phyloP scores from a whole-genome alignment of 23 red algal genomes.

The Gracilaria gracilis region DNA sequence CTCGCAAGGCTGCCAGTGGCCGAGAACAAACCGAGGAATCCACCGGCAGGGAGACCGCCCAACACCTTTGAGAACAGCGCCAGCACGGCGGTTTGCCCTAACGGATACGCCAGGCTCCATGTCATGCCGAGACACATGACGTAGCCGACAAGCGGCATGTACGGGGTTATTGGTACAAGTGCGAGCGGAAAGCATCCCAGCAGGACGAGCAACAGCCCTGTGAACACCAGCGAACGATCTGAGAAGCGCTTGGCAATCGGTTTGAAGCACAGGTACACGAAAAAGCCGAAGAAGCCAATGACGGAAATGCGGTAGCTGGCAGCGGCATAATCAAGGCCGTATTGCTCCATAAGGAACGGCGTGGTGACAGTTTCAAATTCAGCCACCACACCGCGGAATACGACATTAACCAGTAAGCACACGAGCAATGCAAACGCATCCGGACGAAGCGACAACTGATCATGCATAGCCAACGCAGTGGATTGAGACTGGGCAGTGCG shows the following conservation, averaged over 20 bases:
- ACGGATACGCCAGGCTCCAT: slow-evolving; percentile 90
- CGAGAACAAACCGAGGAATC: slow-evolving; percentile 94
- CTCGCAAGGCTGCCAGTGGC: slow-evolving; percentile 84
- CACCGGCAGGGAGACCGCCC: slow-evolving; percentile 77
- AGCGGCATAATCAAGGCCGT: slow-evolving; percentile 58
- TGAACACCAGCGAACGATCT: slow-evolving; percentile 74
- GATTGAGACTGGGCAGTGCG: neutral
- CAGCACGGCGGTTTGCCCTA: slow-evolving; percentile 97
- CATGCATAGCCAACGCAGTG: neutral
- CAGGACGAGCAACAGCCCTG: slow-evolving; percentile 64
- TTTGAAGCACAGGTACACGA: slow-evolving; percentile 85
- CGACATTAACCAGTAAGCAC: slow-evolving; percentile 92
- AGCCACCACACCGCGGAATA: slow-evolving; percentile 86
- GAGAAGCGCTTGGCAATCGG: slow-evolving; percentile 73
- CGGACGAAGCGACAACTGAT: neutral
- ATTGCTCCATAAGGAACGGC: slow-evolving; percentile 82
- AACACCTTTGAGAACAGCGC: slow-evolving; percentile 89
- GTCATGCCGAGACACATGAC: slow-evolving; percentile 54
- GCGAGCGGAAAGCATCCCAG: slow-evolving; percentile 70
- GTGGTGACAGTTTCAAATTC: slow-evolving; percentile 92
- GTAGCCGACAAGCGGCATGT: slow-evolving; percentile 43
- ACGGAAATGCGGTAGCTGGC: slow-evolving; percentile 67
- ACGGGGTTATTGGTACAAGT: slow-evolving; percentile 4
- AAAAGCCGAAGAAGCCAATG: slow-evolving; percentile 84
- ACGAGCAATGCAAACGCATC: slow-evolving; percentile 69